Conservation (phyloP, 257 asterid genomes). For the Nicotiana benthamiana region DNA sequence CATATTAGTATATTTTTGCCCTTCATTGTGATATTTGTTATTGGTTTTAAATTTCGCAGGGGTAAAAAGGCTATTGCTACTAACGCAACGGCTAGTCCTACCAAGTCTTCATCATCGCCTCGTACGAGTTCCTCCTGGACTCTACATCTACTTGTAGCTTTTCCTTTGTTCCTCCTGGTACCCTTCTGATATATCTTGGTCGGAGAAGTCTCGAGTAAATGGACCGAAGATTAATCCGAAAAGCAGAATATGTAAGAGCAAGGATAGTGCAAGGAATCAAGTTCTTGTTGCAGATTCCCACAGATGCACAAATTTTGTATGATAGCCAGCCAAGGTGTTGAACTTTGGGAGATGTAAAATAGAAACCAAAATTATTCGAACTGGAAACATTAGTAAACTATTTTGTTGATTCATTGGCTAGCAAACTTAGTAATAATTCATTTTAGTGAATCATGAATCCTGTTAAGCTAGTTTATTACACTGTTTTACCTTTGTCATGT, state of each 20-base stretch:
- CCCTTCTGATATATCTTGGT: not conserved
- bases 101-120: conserved; percentile 37
- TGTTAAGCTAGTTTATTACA: no score
- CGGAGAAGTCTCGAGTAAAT: not conserved
- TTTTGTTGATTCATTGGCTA: not conserved
- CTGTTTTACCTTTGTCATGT: no score
- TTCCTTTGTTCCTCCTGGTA: conserved; percentile 25
- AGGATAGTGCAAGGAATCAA: not conserved
- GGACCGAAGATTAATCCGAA: not conserved
- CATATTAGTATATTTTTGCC: not conserved
- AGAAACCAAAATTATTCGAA: not conserved
- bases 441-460: not conserved
- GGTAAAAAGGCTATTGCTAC: conserved; percentile 42
- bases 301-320: conserved; percentile 2
- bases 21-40: not conserved
- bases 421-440: conserved; percentile 1
- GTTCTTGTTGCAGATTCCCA: not conserved
- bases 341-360: not conserved
- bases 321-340: not conserved
- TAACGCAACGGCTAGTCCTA: conserved; percentile 33
- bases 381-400: not conserved
- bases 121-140: conserved; percentile 6
- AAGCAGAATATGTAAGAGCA: not conserved
- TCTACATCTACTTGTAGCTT: conserved; percentile 31
- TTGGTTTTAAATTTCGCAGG: conserved; percentile 29